These are phyloP conservation scores for Voacanga thouarsii DNA, from an alignment of 257 asterid genomes.

Conservation along the genomic window DNA sequence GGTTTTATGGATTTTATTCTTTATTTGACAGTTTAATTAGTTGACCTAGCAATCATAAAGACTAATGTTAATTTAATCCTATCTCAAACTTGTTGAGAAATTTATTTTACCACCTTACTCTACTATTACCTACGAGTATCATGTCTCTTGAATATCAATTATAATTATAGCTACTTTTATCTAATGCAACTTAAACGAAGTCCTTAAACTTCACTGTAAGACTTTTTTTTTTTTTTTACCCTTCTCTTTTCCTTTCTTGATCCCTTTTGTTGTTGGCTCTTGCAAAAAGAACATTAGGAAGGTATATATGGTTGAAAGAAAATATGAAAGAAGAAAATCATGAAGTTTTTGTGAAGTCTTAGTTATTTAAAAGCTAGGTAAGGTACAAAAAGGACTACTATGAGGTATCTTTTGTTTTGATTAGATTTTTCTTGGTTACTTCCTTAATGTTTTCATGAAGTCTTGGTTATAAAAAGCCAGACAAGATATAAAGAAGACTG, in stretches of 20 bases:
- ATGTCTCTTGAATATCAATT: background rate
- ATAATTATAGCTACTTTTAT: background rate
- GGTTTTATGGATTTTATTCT: too few species aligned
- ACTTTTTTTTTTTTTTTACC: too few species aligned
- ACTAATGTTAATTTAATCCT: background rate
- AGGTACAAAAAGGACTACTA: too few species aligned
- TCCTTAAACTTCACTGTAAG: background rate
- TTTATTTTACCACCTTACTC: background rate
- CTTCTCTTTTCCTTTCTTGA: too few species aligned
- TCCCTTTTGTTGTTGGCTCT: background rate
- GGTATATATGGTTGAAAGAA: background rate
- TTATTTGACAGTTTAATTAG: too few species aligned
- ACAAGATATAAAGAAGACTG: too few species aligned
- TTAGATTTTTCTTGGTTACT: too few species aligned
- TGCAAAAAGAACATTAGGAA: background rate
- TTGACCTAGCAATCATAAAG: background rate
- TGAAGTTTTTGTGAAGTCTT: too few species aligned
- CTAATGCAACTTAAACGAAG: background rate
- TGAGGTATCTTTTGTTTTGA: too few species aligned
- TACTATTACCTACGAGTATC: background rate
- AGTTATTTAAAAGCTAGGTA: too few species aligned
- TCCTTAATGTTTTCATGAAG: background rate
- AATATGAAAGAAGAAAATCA: too few species aligned
- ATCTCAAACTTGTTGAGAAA: background rate
- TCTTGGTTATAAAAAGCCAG: background rate